phyloP scores from a whole-genome alignment of 1,284 basidiomycete genomes.

The Austroboletus niveus region DNA sequence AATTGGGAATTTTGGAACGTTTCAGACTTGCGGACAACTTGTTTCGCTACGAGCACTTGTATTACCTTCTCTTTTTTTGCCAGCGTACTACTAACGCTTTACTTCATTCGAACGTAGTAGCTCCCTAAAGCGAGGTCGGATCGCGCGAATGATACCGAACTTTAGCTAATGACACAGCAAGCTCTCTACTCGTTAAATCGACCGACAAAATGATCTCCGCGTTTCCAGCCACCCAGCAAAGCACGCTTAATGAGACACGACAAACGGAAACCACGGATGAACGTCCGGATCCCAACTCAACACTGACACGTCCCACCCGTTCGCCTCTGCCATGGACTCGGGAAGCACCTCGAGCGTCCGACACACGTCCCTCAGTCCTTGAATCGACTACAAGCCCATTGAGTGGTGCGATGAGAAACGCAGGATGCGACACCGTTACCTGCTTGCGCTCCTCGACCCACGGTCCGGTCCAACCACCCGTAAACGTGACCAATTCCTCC shows the following conservation, averaged over 20 bases:
- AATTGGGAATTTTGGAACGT: no score
- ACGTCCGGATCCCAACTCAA: constrained; percentile 42
- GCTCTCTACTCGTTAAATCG: no score
- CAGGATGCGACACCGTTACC: constrained; percentile 18
- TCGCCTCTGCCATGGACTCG: constrained; percentile 22
- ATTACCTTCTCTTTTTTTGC: no score
- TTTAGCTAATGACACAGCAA: no score
- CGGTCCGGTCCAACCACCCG: constrained; percentile 36
- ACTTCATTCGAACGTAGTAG: no score
- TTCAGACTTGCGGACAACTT: no score
- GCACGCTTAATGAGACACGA: not conserved
- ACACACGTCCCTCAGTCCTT: constrained; percentile 28
- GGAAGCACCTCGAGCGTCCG: constrained; percentile 32
- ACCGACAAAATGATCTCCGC: no score
- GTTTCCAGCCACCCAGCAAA: no score
- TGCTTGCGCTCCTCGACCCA: constrained; percentile 38
- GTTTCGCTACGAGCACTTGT: no score
- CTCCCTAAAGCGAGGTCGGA: no score
- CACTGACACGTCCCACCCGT: constrained; percentile 28
- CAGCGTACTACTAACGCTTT: no score
- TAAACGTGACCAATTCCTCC: constrained; percentile 25
- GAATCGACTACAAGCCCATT: constrained; percentile 24
- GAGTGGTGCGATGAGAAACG: not conserved
- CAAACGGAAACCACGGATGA: constrained; percentile 46
- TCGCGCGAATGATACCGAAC: no score